A percentile compares a stretch with the other conserved stretches of the same genome.
Evolutionary conservation across 2,329 filamentous ascomycete genomes (phyloP).

Genomic region (Pleoardoris graminearum): DNA sequence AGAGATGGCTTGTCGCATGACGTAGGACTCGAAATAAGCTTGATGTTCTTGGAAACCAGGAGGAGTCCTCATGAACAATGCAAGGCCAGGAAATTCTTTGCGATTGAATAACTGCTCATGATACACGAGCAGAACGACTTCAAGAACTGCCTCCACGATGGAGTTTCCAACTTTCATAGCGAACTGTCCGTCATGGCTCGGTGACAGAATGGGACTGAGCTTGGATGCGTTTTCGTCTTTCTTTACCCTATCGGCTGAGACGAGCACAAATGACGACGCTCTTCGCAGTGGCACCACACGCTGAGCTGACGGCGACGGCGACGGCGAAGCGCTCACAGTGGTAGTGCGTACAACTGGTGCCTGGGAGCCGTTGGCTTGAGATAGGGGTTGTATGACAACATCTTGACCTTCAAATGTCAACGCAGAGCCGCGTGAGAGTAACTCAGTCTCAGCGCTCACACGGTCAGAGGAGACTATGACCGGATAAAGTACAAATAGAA

Average conservation of each 20-base stretch:
- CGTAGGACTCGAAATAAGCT: slow-evolving; percentile 90
- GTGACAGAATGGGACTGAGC: slow-evolving; percentile 65
- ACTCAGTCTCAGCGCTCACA: slow-evolving; percentile 79
- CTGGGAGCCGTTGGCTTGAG: slow-evolving; percentile 59
- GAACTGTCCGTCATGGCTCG: slow-evolving; percentile 55
- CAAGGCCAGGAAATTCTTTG: slow-evolving; percentile 89
- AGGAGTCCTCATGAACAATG: slow-evolving; percentile 82
- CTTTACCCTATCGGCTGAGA: slow-evolving; percentile 70
- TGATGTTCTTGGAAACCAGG: slow-evolving; percentile 94
- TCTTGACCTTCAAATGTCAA: slow-evolving; percentile 85
- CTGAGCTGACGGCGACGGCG: slow-evolving; percentile 37
- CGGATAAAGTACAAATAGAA: slow-evolving; percentile 82
- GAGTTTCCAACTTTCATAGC: slow-evolving; percentile 63
- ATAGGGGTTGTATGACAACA: slow-evolving; percentile 78
- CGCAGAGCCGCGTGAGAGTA: slow-evolving; percentile 79
- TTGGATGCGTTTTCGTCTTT: slow-evolving; percentile 61
- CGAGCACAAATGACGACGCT: slow-evolving; percentile 87
- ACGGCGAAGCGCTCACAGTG: slow-evolving; percentile 52
- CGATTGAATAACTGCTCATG: slow-evolving; percentile 81
- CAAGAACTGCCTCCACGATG: slow-evolving; percentile 74
- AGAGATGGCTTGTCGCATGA: slow-evolving; percentile 74
- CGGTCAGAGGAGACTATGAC: slow-evolving; percentile 84
- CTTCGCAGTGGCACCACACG: slow-evolving; percentile 70
- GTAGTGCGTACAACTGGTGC: slow-evolving; percentile 75
- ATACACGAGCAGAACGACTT: slow-evolving; percentile 78